Evolutionary conservation across 2,329 filamentous ascomycete genomes (phyloP).

Genomic region (Phyllosticta paracitricarpa): DNA sequence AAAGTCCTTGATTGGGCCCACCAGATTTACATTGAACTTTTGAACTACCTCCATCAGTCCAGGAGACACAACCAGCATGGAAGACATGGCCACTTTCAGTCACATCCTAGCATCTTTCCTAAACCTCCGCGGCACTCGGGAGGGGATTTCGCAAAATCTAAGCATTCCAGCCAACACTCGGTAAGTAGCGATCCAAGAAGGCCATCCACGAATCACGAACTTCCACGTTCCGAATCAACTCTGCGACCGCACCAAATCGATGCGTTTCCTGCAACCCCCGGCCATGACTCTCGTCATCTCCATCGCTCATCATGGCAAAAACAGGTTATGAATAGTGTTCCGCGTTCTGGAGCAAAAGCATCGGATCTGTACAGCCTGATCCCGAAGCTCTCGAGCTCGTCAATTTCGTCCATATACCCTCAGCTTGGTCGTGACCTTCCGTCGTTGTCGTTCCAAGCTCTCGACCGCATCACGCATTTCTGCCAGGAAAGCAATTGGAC

Average conservation of each 20-base stretch:
- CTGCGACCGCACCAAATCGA: not conserved
- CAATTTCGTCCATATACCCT: not conserved
- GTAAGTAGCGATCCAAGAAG: not conserved
- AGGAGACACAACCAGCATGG: slow-evolving; percentile 19
- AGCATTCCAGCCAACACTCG: not conserved
- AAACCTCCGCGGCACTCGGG: slow-evolving; percentile 50
- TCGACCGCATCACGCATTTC: slow-evolving; percentile 27
- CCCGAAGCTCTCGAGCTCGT: not conserved
- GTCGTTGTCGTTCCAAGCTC: slow-evolving; percentile 23
- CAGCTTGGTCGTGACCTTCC: not conserved
- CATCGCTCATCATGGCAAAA: slow-evolving; percentile 7
- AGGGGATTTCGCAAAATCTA: slow-evolving; percentile 34
- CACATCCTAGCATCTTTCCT: slow-evolving; percentile 50
- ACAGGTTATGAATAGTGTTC: not conserved
- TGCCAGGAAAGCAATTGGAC: slow-evolving; percentile 32
- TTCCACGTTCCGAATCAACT: not conserved
- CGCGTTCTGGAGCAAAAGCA: not conserved
- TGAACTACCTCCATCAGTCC: slow-evolving; percentile 38
- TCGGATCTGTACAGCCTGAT: not conserved
- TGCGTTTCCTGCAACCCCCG: not conserved
- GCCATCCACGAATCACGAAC: not conserved
- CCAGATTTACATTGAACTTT: slow-evolving; percentile 39
- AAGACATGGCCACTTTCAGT: slow-evolving; percentile 27
- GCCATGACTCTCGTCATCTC: not conserved
- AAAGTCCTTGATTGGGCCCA: slow-evolving; percentile 37